Percentiles rank a stretch among this genome's conserved stretches.
These are phyloP conservation scores for Cylindrotheca fusiformis DNA, from an alignment of 108 stramenopile genomes.

Conservation along the genomic window DNA sequence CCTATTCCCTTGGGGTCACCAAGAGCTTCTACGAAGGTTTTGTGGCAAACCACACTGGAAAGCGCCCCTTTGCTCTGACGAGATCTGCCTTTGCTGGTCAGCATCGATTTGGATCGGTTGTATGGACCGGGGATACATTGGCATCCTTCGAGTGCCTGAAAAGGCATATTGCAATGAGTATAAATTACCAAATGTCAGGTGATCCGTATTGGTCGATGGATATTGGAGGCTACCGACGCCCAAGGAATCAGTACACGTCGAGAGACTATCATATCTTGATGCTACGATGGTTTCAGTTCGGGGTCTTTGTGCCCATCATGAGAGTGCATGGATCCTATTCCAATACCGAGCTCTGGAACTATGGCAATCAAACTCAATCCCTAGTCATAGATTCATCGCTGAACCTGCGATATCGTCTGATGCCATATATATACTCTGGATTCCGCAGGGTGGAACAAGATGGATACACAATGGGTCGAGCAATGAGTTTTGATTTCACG, in stretches of 20 bases:
- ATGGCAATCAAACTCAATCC: conserved; percentile 4
- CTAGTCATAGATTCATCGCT: conserved; percentile 1
- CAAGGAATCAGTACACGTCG: conserved; percentile 9
- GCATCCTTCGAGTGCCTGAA: conserved; percentile 1
- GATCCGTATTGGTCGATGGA: conserved; percentile 16
- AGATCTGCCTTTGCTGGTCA: conserved; percentile 18
- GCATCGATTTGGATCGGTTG: conserved; percentile 8
- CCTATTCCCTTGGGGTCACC: conserved; percentile 3
- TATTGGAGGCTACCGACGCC: conserved; percentile 13
- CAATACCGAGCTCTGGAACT: conserved; percentile 25
- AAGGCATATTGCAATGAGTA: conserved; percentile 12
- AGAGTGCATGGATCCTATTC: conserved; percentile 4
- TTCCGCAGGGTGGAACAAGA: conserved; percentile 7
- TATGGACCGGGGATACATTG: conserved; percentile 14
- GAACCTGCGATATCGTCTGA: conserved; percentile 10
- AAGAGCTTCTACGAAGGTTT: conserved; percentile 12
- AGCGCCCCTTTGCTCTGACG: conserved; percentile 8
- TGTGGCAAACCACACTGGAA: background rate
- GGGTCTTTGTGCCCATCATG: conserved; percentile 10
- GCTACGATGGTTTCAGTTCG: conserved; percentile 21
- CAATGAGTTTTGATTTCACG: conserved; percentile 11
- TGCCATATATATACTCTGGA: conserved; percentile 14
- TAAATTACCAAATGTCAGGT: conserved; percentile 16
- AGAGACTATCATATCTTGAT: conserved; percentile 1
- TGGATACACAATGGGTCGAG: conserved; percentile 8